Evolutionary conservation across 2,329 filamentous ascomycete species (phyloP), one percentile per base, ranked within the genome.

Genomic region (Cladosporium sp.): DNA sequence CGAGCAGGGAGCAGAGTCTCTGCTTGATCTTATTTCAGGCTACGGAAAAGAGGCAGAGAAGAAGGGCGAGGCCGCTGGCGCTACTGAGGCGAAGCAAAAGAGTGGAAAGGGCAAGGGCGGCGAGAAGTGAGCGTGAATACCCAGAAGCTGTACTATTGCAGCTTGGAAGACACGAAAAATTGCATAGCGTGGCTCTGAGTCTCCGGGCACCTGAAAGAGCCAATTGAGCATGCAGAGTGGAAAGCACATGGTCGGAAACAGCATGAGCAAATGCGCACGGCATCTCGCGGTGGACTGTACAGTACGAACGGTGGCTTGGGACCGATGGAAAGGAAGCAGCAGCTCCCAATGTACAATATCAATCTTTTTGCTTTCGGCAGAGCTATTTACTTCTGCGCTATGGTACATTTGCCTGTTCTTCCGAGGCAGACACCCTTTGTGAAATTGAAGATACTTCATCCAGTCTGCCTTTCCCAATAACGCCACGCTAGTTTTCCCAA

Each of bases 21-120:
- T 85, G 69, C 70, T 85, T 73, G 82, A 85, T 74, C 72, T 85
- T 72, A 82, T 84, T 64, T 79, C 76, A 67, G 78, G 75, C 43
- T 79, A 77, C 62, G 69, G 68, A 50, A 67, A 66, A 57, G 61
- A 69, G 39, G 67, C 60, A 19, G 74, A 77, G 68, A 61, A 73
- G 12, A 70, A 72, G 15, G 74, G 73, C n/a, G 72, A 78, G 66
- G 72, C 73, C 1, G 73, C 81, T 65, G 78, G 78, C 1, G 67
- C 70, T 30, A 73, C 73, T 0, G 65, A 68, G 15, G 60, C 69
- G 37, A 67, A 69, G 15, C 69, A 70, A 61, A 75, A 73, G 59
- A 73, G 69, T 42, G 73, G 67, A 19, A 72, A 70, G 40, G 71
- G 72, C 51, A 71, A 70, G 49, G 66, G 66, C 22, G 69, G 70